A percentile compares a stretch with the other conserved stretches of the same genome.
Evolutionary conservation across 1,284 basidiomycete species (phyloP).

Genomic region (Pascua sp.): DNA sequence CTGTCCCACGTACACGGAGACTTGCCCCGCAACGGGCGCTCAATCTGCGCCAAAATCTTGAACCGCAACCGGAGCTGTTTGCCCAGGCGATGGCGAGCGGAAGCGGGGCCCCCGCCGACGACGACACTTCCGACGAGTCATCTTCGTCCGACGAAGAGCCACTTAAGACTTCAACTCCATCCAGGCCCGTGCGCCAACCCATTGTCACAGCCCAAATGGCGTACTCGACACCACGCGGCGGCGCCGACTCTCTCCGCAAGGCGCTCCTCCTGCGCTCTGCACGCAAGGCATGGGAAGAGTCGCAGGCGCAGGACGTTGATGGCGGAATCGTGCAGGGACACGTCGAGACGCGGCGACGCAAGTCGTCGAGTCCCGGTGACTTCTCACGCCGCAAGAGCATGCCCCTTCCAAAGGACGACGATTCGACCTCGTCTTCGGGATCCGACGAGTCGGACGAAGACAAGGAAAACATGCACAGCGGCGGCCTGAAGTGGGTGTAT

Average conservation of each 20-base stretch:
- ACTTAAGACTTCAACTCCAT: background rate
- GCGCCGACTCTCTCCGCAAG: conserved; percentile 36
- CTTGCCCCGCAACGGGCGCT: background rate
- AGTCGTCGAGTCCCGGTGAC: conserved; percentile 26
- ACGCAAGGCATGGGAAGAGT: conserved; percentile 41
- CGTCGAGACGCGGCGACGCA: conserved; percentile 30
- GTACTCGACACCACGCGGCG: conserved; percentile 28
- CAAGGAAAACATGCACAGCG: conserved; percentile 16
- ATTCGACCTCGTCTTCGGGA: conserved; percentile 12
- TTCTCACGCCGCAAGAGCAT: conserved; percentile 22
- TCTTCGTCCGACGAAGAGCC: background rate
- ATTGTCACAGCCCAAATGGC: conserved; percentile 30
- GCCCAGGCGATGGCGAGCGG: too few species aligned
- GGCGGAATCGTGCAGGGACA: conserved; percentile 33
- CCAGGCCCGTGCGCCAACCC: background rate
- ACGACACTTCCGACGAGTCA: too few species aligned
- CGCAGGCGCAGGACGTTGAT: conserved; percentile 29
- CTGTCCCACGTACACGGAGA: conserved; percentile 28
- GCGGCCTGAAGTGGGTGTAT: conserved; percentile 26
- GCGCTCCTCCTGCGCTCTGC: conserved; percentile 42
- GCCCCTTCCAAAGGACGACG: conserved; percentile 8
- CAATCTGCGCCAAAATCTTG: too few species aligned
- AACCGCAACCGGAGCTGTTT: too few species aligned
- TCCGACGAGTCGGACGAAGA: conserved; percentile 15
- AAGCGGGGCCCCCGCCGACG: too few species aligned